Base-by-base conservation (phyloP, 345 rosid genomes). In the Sonneratia alba region DNA sequence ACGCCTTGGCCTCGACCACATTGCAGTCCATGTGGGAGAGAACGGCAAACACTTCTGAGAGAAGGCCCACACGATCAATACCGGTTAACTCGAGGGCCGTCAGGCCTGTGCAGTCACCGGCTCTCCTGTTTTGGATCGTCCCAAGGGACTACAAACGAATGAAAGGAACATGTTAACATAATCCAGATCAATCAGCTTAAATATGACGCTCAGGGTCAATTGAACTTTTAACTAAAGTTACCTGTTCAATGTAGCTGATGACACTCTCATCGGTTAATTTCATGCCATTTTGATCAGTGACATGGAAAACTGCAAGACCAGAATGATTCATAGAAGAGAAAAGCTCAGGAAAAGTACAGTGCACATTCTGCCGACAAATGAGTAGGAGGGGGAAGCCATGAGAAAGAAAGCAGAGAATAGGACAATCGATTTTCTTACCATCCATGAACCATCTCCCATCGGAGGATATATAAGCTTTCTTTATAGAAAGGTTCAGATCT, bases 401-500 rank as follows among this genome's bases (percentile, higher is more conserved):
- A 47, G 15, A 47, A 47, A 47, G 51, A 47, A 47, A 47, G 51
- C 6, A 47, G 15, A 9, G 45, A 4, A 42, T 9, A 47, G 51
- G 51, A 47, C 11, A 47, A 13, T 47, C 2, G 13, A 9, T 47
- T 47, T 13, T 47, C 51, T 47, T 9, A 47, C 51, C 51, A 9
- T 47, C 51, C 51, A 47, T 47, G 12, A 47, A 47, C 51, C 51
- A 47, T 47, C 51, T 47, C 51, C 51, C 51, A 47, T 47, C 51
- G 5, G 51, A 47, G 2, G 51, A 47, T 8, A 47, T 47, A 78
- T 95, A 82, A 75, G 96, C 97, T 74, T 92, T 95, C 78, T 89
- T 92, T 38, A 95, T 87, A 47, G 92, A 90, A 77, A 95, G 97
- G 71, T 92, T 88, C 43, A 95, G 91, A 87, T 95, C 98, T 4